Base-by-base conservation (phyloP, 192 early-diverging fungal genomes). In the Gonapodya sp. region DNA sequence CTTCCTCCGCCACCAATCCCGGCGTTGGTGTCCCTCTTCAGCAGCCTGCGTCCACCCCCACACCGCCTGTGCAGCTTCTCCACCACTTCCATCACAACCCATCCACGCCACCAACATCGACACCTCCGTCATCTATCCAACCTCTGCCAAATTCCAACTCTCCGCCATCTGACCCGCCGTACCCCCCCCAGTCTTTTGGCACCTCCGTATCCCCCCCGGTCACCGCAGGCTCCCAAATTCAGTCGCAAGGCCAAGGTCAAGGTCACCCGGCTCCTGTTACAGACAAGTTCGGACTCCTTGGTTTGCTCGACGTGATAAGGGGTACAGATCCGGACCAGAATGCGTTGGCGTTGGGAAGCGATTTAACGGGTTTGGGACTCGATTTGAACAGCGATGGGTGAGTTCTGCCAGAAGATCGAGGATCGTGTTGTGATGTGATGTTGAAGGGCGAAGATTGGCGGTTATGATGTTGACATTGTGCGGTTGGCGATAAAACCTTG, bases 321-420 rank as follows among this genome's bases (percentile, higher is more conserved):
- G 75, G 75, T 2, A 89, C 90, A 2, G 92, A 94, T 85, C 91
- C 90, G 33, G 94, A 94, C 84, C 84, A 87, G 46, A 93, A 91
- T 35, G 93, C 93, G 85, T 87, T 96, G 81, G 93, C 94, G 34
- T 90, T 96, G n/a, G 97, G 96, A 0, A 90, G 90, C 82, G 96
- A 99, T 86, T 86, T 97, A 78, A 94, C 96, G 31, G 92, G 93
- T 32, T 89, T 99, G 37, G 95, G 93, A 16, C 87, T 94, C 32
- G 91, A 92, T 80, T 83, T 94, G 78, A 92, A 92, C 78, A 91
- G 93, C 36, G 75, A 77, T 32, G 75, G 75, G 75, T 77, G 75
- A 18, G 18, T 77, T 77, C 34, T 2, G 8, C n/a, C n/a, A n/a
- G n/a, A n/a, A n/a, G n/a, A n/a, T n/a, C n/a, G n/a, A n/a, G n/a